phyloP scores from a whole-genome alignment of 352 stramenopile genomes.

The Globisporangium cederbergense region DNA sequence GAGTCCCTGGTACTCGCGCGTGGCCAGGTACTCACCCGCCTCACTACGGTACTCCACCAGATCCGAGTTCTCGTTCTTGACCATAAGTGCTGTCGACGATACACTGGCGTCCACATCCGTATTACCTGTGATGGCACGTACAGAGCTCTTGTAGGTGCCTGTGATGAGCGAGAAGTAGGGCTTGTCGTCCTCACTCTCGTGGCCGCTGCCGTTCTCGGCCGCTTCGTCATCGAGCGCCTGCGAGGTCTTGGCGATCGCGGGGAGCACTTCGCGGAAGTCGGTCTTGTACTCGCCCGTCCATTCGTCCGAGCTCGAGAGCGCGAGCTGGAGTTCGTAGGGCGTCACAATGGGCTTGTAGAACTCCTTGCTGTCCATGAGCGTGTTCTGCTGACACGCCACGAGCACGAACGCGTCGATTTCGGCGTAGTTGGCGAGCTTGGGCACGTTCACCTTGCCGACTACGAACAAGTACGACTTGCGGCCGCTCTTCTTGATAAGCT shows the following conservation, averaged over 20 bases:
- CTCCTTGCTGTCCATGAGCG: conserved; percentile 90
- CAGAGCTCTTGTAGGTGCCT: conserved; percentile 63
- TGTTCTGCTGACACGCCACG: conserved; percentile 95
- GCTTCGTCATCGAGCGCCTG: conserved; percentile 28
- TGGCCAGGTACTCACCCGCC: conserved; percentile 67
- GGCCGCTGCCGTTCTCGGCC: conserved; percentile 18
- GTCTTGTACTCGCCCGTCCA: conserved; percentile 89
- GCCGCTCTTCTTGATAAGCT: conserved; percentile 86
- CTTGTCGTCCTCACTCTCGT: conserved; percentile 46
- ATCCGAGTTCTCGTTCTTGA: conserved; percentile 51
- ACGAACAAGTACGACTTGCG: conserved; percentile 96
- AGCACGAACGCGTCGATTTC: conserved; percentile 97
- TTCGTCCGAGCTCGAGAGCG: conserved; percentile 77
- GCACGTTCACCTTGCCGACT: conserved; percentile 96
- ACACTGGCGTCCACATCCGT: conserved; percentile 20
- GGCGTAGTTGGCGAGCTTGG: conserved; percentile 97
- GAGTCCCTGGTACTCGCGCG: conserved; percentile 72
- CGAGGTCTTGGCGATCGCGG: conserved; percentile 39
- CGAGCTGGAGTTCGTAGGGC: conserved; percentile 93
- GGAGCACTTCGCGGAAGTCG: conserved; percentile 79
- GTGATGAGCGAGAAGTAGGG: conserved; percentile 83
- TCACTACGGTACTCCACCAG: conserved; percentile 67
- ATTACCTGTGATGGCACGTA: background rate
- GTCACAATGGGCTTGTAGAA: conserved; percentile 93
- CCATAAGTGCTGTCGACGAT: conserved; percentile 39